phyloP scores from a whole-genome alignment of 2,329 filamentous ascomycete genomes.

The Diplodia intermedia region DNA sequence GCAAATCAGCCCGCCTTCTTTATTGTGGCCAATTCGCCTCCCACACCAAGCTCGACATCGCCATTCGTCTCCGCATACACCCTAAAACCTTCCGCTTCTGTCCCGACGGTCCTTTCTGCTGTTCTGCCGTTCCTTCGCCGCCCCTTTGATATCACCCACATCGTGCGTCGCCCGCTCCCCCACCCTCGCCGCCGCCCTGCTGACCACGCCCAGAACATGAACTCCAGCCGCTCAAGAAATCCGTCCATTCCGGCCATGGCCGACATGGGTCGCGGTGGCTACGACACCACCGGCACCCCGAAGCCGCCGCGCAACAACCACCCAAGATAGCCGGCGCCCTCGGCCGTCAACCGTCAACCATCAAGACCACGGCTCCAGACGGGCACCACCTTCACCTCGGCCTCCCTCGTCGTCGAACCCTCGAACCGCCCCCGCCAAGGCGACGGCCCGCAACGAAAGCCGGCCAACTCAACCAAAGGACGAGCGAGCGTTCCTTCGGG shows the following conservation, averaged over 20 bases:
- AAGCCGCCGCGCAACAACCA: conserved; percentile 50
- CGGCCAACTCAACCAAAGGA: background rate
- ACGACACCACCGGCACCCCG: conserved; percentile 57
- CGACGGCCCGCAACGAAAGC: background rate
- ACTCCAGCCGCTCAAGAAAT: conserved; percentile 19
- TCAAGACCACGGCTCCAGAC: too few species aligned
- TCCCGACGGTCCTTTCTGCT: conserved; percentile 22
- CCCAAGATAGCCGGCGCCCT: conserved; percentile 6
- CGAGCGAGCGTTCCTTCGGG: background rate
- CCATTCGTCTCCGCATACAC: background rate
- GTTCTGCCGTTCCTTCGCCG: conserved; percentile 18
- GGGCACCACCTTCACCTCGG: background rate
- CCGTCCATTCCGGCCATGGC: conserved; percentile 24
- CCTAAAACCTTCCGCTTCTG: background rate
- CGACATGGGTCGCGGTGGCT: conserved; percentile 58
- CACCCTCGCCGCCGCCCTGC: background rate
- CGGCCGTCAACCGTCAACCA: background rate
- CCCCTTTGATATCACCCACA: background rate
- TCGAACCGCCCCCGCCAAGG: too few species aligned
- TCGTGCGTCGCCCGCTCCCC: conserved; percentile 2
- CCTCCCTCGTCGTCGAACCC: background rate
- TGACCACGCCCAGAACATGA: conserved; percentile 5
- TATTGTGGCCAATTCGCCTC: conserved; percentile 12
- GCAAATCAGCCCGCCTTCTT: conserved; percentile 27
- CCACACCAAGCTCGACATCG: conserved; percentile 12